A percentile compares a stretch with the other conserved stretches of the same genome.
phyloP scores from a whole-genome alignment of 495 filamentous ascomycete genomes.

The Annulohypoxylon bovei region DNA sequence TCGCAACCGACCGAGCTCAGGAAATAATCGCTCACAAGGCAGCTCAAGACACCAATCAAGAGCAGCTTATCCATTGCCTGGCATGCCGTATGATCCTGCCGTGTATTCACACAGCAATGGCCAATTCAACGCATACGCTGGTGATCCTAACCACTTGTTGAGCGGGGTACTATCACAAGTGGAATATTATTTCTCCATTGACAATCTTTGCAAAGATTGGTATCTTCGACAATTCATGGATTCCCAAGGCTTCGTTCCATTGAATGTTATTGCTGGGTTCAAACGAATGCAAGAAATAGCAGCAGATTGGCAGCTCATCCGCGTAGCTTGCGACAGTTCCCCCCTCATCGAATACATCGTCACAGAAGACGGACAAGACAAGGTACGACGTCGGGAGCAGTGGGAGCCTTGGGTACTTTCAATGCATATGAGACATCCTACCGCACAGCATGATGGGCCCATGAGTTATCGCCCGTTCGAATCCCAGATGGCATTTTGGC shows the following conservation, averaged over 20 bases:
- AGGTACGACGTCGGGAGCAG: conserved; percentile 77
- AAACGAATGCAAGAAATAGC: conserved; percentile 80
- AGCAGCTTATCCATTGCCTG: conserved; percentile 40
- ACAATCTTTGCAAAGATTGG: conserved; percentile 94
- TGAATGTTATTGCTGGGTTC: conserved; percentile 81
- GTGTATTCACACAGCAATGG: conserved; percentile 69
- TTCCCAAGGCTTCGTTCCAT: conserved; percentile 86
- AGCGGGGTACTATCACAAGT: conserved; percentile 66
- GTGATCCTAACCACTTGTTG: conserved; percentile 66
- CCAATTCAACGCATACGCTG: conserved; percentile 68
- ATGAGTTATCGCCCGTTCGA: conserved; percentile 32
- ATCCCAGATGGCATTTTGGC: conserved; percentile 31
- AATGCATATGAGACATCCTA: conserved; percentile 57
- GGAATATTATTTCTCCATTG: conserved; percentile 96
- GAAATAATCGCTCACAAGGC: conserved; percentile 35
- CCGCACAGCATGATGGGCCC: conserved; percentile 56
- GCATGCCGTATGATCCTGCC: conserved; percentile 60
- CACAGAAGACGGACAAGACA: conserved; percentile 77
- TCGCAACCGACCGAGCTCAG: conserved; percentile 36
- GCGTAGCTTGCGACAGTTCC: conserved; percentile 75
- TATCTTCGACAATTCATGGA: conserved; percentile 94
- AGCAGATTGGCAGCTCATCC: conserved; percentile 75
- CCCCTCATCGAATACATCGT: conserved; percentile 73
- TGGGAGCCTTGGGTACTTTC: conserved; percentile 87
- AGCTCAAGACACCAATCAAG: conserved; percentile 39